Evolutionary conservation across 169 alveolate genomes (phyloP).

Genomic region (Cystoisospora suis): DNA sequence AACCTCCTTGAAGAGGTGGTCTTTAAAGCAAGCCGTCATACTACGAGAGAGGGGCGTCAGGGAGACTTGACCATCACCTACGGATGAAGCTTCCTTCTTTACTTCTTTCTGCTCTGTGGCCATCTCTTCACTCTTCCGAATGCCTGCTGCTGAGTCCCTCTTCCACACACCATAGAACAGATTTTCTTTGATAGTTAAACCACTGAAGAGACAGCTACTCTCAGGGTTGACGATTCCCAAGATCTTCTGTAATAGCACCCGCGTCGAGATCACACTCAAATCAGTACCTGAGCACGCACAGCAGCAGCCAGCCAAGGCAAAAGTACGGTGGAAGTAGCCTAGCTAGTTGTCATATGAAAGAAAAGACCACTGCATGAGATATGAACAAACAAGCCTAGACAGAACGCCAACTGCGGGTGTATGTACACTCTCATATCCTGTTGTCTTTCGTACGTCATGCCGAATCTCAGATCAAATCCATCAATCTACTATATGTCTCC

Average conservation of each 20-base stretch:
- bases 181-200: constrained; percentile 35
- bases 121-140: neutral
- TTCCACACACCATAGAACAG: constrained; percentile 32
- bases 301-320: too few relatives aligned
- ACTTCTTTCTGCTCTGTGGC: neutral
- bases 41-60: neutral
- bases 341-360: too few relatives aligned
- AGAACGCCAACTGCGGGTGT: too few relatives aligned
- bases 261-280: constrained; percentile 35
- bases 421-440: too few relatives aligned
- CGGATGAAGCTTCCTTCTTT: neutral
- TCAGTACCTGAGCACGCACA: too few relatives aligned
- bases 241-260: constrained; percentile 28
- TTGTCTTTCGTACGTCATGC: too few relatives aligned
- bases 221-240: constrained; percentile 48
- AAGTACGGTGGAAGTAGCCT: too few relatives aligned
- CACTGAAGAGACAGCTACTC: constrained; percentile 28
- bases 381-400: too few relatives aligned
- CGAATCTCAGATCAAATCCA: too few relatives aligned
- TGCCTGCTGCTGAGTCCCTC: too few relatives aligned
- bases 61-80: neutral
- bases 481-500: too few relatives aligned
- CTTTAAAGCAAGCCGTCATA: neutral
- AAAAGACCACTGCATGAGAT: too few relatives aligned
- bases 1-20: neutral